phyloP scores from a whole-genome alignment of 768 basidiomycete species.

The Tricholoma saponaceum region DNA sequence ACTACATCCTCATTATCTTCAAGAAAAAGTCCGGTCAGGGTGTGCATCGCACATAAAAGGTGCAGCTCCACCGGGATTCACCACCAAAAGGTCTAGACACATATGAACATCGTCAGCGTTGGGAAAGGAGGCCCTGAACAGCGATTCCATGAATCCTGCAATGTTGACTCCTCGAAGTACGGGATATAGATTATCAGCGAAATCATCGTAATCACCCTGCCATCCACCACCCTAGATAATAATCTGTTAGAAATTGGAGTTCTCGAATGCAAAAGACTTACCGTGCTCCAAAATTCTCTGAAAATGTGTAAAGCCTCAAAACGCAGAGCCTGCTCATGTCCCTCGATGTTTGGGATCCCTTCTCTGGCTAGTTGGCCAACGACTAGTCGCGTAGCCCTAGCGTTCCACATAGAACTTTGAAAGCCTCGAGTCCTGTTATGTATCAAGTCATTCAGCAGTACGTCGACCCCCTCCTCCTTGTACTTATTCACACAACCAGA shows the following conservation, averaged over 20 bases:
- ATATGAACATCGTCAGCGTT: constrained; percentile 22
- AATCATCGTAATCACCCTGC: background rate
- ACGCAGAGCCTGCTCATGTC: background rate
- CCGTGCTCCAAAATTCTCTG: background rate
- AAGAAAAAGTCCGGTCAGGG: constrained; percentile 38
- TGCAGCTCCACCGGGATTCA: constrained; percentile 18
- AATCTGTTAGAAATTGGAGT: too few relatives aligned
- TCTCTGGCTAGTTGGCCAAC: background rate
- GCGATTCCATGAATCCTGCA: constrained; percentile 27
- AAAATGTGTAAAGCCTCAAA: background rate
- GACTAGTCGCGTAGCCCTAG: background rate
- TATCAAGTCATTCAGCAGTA: background rate
- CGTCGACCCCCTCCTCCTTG: background rate
- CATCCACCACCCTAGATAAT: background rate
- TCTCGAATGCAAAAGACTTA: background rate
- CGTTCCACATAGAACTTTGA: background rate
- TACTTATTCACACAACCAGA: background rate
- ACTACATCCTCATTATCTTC: constrained; percentile 69
- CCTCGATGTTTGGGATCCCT: background rate
- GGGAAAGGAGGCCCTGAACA: constrained; percentile 22
- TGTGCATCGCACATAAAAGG: constrained; percentile 30
- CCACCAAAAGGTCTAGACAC: constrained; percentile 22
- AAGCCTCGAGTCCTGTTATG: background rate
- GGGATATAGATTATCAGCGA: background rate
- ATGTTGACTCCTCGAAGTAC: constrained; percentile 21